A percentile compares a stretch with the other conserved stretches of the same genome.
phyloP scores from a whole-genome alignment of 2,329 filamentous ascomycete species.

The Botrytis sinoallii region DNA sequence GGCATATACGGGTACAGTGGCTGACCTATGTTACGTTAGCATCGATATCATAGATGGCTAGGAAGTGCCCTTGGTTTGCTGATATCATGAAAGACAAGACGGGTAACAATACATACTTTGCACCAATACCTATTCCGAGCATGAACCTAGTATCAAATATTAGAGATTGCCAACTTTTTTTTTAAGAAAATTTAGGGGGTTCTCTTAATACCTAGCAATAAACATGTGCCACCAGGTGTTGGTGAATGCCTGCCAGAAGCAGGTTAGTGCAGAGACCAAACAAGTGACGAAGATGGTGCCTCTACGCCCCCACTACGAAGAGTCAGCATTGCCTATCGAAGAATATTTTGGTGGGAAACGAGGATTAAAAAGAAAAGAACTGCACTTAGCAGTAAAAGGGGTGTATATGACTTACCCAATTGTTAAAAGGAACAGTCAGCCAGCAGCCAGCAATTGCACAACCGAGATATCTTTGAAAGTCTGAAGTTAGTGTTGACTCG shows the following conservation, averaged over 20 bases:
- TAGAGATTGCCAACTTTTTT: background rate
- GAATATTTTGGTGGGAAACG: background rate
- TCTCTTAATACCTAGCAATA: constrained; percentile 47
- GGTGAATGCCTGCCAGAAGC: constrained; percentile 51
- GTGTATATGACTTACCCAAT: constrained; percentile 34
- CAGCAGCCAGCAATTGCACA: constrained; percentile 69
- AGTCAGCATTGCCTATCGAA: background rate
- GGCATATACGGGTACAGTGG: constrained; percentile 67
- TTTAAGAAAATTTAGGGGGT: background rate
- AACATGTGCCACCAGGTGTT: constrained; percentile 68
- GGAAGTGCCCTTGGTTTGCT: background rate
- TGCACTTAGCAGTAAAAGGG: background rate
- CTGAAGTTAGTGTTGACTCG: background rate
- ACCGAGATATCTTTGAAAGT: constrained; percentile 50
- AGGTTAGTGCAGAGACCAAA: constrained; percentile 54
- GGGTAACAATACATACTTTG: constrained; percentile 46
- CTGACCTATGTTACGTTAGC: constrained; percentile 37
- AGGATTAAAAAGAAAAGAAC: background rate
- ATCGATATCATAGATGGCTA: background rate
- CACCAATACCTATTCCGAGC: constrained; percentile 68
- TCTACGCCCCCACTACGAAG: constrained; percentile 58
- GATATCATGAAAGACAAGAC: background rate
- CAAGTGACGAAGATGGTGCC: constrained; percentile 71
- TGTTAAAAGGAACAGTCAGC: constrained; percentile 71
- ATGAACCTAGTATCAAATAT: constrained; percentile 49